Base-by-base conservation (phyloP, 805 yeast genomes). In the Candida silvicultrix region DNA sequence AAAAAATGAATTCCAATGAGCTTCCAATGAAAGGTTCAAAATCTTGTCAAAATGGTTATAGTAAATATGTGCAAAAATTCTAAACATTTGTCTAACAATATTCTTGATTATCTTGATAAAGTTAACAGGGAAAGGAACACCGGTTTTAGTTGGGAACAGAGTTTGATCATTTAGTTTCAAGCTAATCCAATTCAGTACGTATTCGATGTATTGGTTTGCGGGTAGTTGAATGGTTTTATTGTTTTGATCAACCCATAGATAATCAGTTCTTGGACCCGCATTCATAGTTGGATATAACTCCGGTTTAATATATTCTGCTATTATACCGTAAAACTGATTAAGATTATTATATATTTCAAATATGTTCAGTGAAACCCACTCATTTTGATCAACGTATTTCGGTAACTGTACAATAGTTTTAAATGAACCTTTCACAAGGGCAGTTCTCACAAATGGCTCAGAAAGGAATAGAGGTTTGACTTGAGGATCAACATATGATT, bases 1-100 rank as follows among this genome's bases (percentile, higher is more conserved):
- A 67, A 95, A 94, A 56, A 90, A 87, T 3, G 98, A 90, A 65
- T 94, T 94, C 96, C 96, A 94, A 63, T 94, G 98, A 1, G 98
- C 97, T 63, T 94, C 99, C 49, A 94, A 66, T 2, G 95, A 83
- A 48, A 94, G 67, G 63, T 94, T 97, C n/a, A 92, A 81, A 21
- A 92, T 77, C 60, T 85, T 89, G 54, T 92, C 99, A 65, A 89
- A 94, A 64, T 94, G 99, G 63, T 89, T 89, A 67, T 89, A 87
- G 63, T 90, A 94, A 35, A 94, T 81, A 61, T 90, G 96, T 4
- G 99, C 99, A 68, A 92, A 90, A 15, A 94, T 87, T 54, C 98
- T 77, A 61, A 94, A 89, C 89, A 94, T 85, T 62, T 94, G 98
- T 51, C 89, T 74, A 60, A 83, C 82, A 19, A 94, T 90, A 60